Conservation (phyloP, 306 rosid species). For the Senna siamea region DNA sequence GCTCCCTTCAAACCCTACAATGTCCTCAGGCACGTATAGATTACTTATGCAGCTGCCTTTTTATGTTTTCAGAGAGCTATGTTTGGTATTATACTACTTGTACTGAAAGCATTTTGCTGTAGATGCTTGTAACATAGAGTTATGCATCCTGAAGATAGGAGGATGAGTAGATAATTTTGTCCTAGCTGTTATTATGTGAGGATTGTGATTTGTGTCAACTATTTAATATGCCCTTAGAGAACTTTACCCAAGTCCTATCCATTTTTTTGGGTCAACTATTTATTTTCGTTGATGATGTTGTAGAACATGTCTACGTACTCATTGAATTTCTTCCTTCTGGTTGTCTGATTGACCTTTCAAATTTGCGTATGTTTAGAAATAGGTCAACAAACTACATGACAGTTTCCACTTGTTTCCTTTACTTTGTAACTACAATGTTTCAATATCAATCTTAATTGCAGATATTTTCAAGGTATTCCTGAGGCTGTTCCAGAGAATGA, state of each 20-base stretch:
- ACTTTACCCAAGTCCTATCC: too few species aligned
- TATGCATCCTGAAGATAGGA: background rate
- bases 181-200: background rate
- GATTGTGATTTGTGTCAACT: background rate
- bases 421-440: background rate
- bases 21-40: background rate
- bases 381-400: background rate
- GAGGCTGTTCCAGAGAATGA: slow-evolving; percentile 77
- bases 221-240: too few species aligned
- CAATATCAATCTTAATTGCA: slow-evolving; percentile 47
- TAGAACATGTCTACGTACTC: background rate
- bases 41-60: background rate
- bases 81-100: background rate
- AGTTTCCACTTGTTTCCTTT: background rate
- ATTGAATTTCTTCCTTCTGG: background rate
- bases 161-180: slow-evolving; percentile 1
- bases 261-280: background rate
- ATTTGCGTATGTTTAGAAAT: background rate
- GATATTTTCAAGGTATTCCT: slow-evolving; percentile 93
- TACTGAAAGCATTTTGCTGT: background rate
- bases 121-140: background rate
- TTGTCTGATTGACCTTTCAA: background rate
- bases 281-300: background rate
- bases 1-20: background rate
- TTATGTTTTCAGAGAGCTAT: background rate